These are phyloP conservation scores for Ascochyta viciae-villosae DNA, from an alignment of 2,329 filamentous ascomycete genomes.

Conservation along the genomic window DNA sequence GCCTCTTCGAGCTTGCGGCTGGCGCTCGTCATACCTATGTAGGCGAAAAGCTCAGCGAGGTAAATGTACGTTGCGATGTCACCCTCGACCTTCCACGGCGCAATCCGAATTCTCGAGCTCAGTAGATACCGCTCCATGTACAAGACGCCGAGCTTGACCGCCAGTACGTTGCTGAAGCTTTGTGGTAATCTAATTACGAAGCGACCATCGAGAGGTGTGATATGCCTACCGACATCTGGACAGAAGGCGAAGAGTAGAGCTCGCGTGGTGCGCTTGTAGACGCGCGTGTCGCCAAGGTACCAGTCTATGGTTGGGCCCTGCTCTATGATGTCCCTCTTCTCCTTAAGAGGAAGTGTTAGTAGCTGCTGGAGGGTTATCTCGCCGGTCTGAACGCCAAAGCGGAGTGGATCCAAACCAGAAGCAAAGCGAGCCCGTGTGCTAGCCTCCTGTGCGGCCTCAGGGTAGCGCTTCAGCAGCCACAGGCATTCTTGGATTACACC, in stretches of 20 bases:
- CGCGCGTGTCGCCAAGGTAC: constrained; percentile 11
- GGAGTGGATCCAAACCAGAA: neutral
- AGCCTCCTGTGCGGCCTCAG: neutral
- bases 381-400: neutral
- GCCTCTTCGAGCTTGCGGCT: neutral
- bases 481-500: neutral
- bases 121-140: constrained; percentile 10
- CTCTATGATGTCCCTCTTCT: neutral
- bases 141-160: constrained; percentile 6
- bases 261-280: constrained; percentile 14
- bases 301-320: constrained; percentile 13
- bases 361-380: neutral
- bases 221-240: constrained; percentile 2
- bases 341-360: neutral
- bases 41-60: neutral
- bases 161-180: constrained; percentile 2
- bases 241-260: constrained; percentile 6
- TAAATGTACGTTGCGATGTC: neutral
- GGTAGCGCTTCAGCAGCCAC: neutral
- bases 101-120: neutral
- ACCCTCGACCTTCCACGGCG: neutral
- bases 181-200: constrained; percentile 4
- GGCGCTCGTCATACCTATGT: neutral
- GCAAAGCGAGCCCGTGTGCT: neutral
- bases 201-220: neutral